Percentiles rank a stretch among this genome's conserved stretches.
These are phyloP conservation scores for Hortaea sp. DNA, from an alignment of 2,329 filamentous ascomycete genomes.

Conservation along the genomic window DNA sequence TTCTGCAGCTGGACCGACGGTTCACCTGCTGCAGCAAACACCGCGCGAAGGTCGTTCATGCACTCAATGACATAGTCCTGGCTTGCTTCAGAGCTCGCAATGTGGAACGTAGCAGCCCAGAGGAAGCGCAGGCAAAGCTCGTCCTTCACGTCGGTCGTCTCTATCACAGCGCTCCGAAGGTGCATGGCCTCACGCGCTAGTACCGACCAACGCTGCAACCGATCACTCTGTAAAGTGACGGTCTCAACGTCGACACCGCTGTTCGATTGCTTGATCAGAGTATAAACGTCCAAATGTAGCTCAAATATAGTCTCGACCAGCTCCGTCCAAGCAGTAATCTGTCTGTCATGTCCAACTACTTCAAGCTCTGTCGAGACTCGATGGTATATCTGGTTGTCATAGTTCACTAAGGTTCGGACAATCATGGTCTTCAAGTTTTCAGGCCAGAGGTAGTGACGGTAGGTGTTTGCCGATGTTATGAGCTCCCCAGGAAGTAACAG, in stretches of 20 bases:
- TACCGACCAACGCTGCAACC: constrained; percentile 50
- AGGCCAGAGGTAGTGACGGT: constrained; percentile 45
- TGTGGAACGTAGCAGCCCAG: constrained; percentile 55
- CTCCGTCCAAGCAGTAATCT: constrained; percentile 30
- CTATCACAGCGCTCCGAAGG: constrained; percentile 19
- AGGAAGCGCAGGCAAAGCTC: constrained; percentile 49
- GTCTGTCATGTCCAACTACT: not conserved
- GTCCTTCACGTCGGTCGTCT: constrained; percentile 19
- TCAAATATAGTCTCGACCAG: constrained; percentile 55
- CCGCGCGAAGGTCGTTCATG: constrained; percentile 51
- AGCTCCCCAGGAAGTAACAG: constrained; percentile 36
- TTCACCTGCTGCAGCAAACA: constrained; percentile 40
- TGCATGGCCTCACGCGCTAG: constrained; percentile 47
- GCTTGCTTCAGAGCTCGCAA: constrained; percentile 44
- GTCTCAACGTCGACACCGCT: constrained; percentile 45
- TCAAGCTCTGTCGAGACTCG: constrained; percentile 6
- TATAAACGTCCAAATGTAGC: constrained; percentile 56
- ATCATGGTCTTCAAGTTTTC: constrained; percentile 46
- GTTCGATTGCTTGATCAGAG: constrained; percentile 50
- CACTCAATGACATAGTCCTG: constrained; percentile 53
- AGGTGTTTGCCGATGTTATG: constrained; percentile 27
- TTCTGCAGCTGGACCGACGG: constrained; percentile 59
- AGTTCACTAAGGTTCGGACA: constrained; percentile 41
- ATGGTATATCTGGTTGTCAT: constrained; percentile 44
- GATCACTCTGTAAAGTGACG: constrained; percentile 46